Base-by-base conservation (phyloP, 371 early-diverging fungal species). In the Lichtheimia hyalospora region DNA sequence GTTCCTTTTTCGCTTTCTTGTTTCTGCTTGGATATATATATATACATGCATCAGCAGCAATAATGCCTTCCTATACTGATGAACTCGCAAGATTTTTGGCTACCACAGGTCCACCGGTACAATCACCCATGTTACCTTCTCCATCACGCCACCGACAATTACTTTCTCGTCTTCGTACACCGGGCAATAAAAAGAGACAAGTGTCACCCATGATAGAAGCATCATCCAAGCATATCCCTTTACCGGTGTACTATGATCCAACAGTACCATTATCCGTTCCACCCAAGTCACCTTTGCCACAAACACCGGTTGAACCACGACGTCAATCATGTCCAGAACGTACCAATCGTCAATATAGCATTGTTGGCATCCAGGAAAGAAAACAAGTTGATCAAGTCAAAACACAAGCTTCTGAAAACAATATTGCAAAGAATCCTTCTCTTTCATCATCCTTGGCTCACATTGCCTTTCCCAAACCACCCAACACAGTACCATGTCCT, bases 41-140 rank as follows among this genome's bases (percentile, higher is more conserved):
- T 2, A 27, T 27, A 27, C 27, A 7, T 27, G 5, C 5, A 34
- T 6, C 10, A 34, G 28, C 7, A 28, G 7, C 28, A 28, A 28
- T 28, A 34, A 34, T 34, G 34, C 34, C 34, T 34, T 34, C 34
- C 34, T 44, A 39, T 15, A 74, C 74, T 3, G 54, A 68, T 23
- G 39, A 62, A 6, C 25, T 77, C 5, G 78, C 78, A 1, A 56
- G 68, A 49, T 77, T 77, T 42, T 49, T 77, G 7, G 63, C 73
- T 1, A 65, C 69, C 0, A 77, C 78, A 0, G 72, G 74, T 0
- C 78, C 78, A 34, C 34, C 34, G 5, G 34, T 34, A 34, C 34
- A 34, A 34, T 34, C 34, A 34, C 34, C 34, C 10, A 34, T 34
- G 34, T 8, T 34, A 34, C 10, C 34, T 34, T 34, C 34, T 34